Conservation (phyloP, 163 green algal species). For the Coccomyxa subellipsoidea region DNA sequence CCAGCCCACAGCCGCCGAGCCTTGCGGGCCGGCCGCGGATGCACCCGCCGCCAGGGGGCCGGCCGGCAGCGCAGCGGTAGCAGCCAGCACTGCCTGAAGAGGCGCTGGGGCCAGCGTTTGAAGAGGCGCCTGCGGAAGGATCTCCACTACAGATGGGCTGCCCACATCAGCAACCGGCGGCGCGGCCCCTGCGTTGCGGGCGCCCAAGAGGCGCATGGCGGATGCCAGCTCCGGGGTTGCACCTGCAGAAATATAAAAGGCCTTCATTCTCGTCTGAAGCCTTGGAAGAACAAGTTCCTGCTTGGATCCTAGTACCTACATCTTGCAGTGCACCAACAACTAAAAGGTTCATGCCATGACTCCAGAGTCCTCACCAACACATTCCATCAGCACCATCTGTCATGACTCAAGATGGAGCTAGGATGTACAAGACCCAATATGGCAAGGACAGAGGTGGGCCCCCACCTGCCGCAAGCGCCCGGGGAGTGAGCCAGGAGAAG, state of each 20-base stretch:
- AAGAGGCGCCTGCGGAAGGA: not conserved
- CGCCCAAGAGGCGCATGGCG: not conserved
- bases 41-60: too few relatives aligned
- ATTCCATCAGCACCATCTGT: too few relatives aligned
- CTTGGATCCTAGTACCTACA: too few relatives aligned
- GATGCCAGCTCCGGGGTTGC: not conserved
- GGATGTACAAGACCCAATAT: not conserved
- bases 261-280: too few relatives aligned
- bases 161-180: not conserved
- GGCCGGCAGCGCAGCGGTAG: too few relatives aligned
- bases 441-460: not conserved
- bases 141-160: not conserved
- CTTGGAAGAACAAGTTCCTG: too few relatives aligned
- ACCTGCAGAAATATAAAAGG: not conserved
- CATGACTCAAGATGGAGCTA: too few relatives aligned
- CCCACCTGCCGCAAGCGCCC: not conserved
- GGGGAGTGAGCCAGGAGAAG: slow-evolving; percentile 31
- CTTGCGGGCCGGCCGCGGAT: not conserved
- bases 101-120: not conserved
- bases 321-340: too few relatives aligned
- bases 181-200: not conserved
- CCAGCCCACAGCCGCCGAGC: not conserved
- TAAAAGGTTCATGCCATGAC: too few relatives aligned
- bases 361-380: too few relatives aligned
- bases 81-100: not conserved